phyloP scores from a whole-genome alignment of 164 flowering plant species.

The Annona cherimola region DNA sequence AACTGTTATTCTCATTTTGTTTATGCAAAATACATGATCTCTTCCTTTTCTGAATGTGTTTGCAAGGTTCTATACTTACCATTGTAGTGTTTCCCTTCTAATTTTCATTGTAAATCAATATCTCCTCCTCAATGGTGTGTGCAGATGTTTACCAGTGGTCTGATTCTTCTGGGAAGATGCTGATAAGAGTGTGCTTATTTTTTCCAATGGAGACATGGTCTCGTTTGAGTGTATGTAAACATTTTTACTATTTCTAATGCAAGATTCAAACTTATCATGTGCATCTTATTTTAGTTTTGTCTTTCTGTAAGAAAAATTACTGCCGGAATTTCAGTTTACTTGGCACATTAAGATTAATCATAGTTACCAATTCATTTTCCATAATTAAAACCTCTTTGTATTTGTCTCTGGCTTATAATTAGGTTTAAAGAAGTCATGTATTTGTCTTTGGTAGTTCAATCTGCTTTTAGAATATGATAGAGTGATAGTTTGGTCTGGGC shows the following conservation, averaged over 20 bases:
- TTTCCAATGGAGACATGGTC: constrained; percentile 93
- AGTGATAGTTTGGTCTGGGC: no score
- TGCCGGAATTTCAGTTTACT: no score
- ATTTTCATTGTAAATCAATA: no score
- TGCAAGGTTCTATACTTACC: background rate
- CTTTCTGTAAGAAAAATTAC: background rate
- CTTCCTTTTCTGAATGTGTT: background rate
- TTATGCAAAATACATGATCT: background rate
- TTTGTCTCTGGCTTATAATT: no score
- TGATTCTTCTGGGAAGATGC: constrained; percentile 62
- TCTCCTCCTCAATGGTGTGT: constrained; percentile 1
- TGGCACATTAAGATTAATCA: background rate
- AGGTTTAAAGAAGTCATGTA: no score
- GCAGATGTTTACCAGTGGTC: constrained; percentile 91
- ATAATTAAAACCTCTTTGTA: background rate
- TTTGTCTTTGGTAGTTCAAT: no score
- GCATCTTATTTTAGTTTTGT: background rate
- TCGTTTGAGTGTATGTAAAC: constrained; percentile 52
- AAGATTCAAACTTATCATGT: background rate
- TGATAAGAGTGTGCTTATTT: constrained; percentile 74
- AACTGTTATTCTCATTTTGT: background rate
- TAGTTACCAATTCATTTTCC: background rate
- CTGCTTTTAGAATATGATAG: no score
- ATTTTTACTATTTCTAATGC: constrained; percentile 1
- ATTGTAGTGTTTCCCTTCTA: background rate